Base-by-base conservation (phyloP, 2,329 filamentous ascomycete species). In the Trichothecium roseum region DNA sequence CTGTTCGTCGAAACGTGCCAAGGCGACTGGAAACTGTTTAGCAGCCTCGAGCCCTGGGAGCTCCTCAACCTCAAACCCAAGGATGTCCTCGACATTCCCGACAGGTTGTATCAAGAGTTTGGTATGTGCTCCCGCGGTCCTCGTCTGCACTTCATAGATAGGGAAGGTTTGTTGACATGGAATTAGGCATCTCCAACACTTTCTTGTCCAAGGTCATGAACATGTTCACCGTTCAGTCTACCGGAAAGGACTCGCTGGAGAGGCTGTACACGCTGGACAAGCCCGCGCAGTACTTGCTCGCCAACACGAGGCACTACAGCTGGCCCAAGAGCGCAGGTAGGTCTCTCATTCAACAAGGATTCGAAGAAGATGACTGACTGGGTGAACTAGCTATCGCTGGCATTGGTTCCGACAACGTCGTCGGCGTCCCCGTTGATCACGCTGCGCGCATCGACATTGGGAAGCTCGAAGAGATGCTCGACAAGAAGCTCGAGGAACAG, bases 301-400 rank as follows among this genome's bases (percentile, higher is more conserved):
- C 52, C n/a, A 58, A 49, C 8, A 67, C 63, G 2, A 48, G 56
- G 1, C 65, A 68, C 41, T 69, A 69, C 41, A 67, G 62, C 0
- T 69, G 65, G 65, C 64, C 63, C 0, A 69, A 69, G 37, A 56
- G 55, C 32, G 59, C 48, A n/a, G 64, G 64, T 66, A 37, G 41
- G 57, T 47, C 18, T 13, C 9, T 18, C 28, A 5, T 1, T 8
- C 4, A n/a, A 13, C 4, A 18, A 10, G 13, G 27, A n/a, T 13
- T 29, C 6, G n/a, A n/a, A 16, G 5, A 4, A 2, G 10, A 28
- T 7, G 9, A 3, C 7, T 8, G 2, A 18, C 41, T 9, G 41
- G 18, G 35, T 13, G 8, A 1, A 4, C 5, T 22, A 66, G 62
- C 62, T 1, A 56, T 69, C 26, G 44, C 56, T 2, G 66, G 66